phyloP scores from a whole-genome alignment of 176 grass and related monocot genomes.

The Luzula sylvatica region DNA sequence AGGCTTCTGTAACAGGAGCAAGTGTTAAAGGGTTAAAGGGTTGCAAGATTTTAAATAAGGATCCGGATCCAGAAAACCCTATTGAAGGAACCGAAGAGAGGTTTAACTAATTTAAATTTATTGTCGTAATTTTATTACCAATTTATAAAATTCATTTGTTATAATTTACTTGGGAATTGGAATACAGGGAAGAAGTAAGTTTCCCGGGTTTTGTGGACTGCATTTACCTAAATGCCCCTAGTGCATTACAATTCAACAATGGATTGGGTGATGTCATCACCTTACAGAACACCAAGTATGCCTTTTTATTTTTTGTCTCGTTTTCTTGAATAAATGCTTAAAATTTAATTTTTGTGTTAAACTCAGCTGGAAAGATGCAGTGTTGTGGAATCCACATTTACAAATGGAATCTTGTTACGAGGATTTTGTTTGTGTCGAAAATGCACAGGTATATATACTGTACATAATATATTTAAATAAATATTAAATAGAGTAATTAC shows the following conservation, averaged over 20 bases:
- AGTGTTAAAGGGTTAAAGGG: conserved; percentile 87
- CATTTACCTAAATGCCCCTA: conserved; percentile 64
- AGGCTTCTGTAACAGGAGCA: conserved; percentile 74
- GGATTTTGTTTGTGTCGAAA: conserved; percentile 99
- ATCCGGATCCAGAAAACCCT: conserved; percentile 87
- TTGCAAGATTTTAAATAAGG: conserved; percentile 78
- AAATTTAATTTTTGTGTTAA: conserved; percentile 11
- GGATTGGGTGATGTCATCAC: conserved; percentile 81
- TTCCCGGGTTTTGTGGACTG: conserved; percentile 94
- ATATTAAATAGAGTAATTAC: not conserved
- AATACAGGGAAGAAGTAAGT: conserved; percentile 65
- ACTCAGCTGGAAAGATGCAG: conserved; percentile 88
- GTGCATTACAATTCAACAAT: conserved; percentile 64
- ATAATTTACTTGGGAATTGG: no score
- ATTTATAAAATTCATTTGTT: no score
- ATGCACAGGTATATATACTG: conserved; percentile 53
- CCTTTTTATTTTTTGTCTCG: not conserved
- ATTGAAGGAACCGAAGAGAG: conserved; percentile 69
- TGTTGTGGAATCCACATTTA: conserved; percentile 91
- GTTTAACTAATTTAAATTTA: conserved; percentile 37
- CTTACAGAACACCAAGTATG: conserved; percentile 64
- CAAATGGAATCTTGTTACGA: conserved; percentile 93
- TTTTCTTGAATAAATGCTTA: conserved; percentile 3
- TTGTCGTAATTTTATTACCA: conserved; percentile 10
- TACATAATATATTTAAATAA: conserved; percentile 14